These are phyloP conservation scores for Erigeron canadensis DNA, from an alignment of 129 eudicot species.

Conservation along the genomic window DNA sequence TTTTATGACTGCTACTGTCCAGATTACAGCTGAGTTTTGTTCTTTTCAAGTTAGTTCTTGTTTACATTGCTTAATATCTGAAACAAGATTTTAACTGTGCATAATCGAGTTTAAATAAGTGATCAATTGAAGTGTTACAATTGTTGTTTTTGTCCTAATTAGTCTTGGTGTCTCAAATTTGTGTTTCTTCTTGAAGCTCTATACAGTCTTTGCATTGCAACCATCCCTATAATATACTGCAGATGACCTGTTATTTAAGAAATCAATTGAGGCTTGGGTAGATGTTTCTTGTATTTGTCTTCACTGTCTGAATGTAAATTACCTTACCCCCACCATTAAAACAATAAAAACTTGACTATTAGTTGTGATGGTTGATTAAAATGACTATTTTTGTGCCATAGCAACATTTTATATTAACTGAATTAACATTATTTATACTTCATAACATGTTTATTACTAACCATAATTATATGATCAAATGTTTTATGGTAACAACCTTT, in stretches of 20 bases:
- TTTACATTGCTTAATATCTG: slow-evolving; percentile 3
- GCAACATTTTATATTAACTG: no score
- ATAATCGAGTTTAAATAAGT: slow-evolving; percentile 17
- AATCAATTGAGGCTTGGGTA: neutral
- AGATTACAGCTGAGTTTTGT: neutral
- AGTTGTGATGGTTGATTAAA: neutral
- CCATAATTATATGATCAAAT: no score
- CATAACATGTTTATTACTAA: no score
- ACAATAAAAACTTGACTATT: neutral
- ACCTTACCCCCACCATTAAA: neutral
- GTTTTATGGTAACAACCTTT: no score
- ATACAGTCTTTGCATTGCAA: neutral
- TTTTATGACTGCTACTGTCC: slow-evolving; percentile 1
- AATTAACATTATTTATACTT: no score
- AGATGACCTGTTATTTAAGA: neutral
- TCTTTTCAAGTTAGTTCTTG: slow-evolving; percentile 19
- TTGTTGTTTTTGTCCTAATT: neutral
- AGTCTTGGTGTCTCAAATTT: neutral
- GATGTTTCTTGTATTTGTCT: slow-evolving; percentile 2
- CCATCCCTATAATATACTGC: neutral
- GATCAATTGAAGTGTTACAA: slow-evolving; percentile 2
- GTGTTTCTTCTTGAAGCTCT: neutral
- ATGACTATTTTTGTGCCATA: neutral
- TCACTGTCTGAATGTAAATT: neutral
- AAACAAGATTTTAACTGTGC: slow-evolving; percentile 10